phyloP scores from a whole-genome alignment of 2,329 filamentous ascomycete genomes.

The Ceratocystiopsis brevicomis region DNA sequence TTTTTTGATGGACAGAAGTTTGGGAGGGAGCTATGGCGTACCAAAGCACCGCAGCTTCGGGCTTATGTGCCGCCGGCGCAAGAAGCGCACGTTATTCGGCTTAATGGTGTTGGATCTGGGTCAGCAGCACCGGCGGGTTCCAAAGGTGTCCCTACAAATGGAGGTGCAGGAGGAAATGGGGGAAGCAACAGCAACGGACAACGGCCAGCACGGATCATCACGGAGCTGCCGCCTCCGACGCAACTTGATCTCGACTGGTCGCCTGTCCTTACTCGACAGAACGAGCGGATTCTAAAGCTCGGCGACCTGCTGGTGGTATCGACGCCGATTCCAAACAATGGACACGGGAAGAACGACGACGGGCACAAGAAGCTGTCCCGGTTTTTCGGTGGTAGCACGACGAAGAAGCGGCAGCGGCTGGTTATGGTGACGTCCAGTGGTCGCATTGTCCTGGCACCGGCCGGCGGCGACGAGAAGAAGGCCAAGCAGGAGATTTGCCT shows the following conservation, averaged over 20 bases:
- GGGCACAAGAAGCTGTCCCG: constrained; percentile 75
- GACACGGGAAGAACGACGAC: constrained; percentile 49
- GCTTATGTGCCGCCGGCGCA: constrained; percentile 61
- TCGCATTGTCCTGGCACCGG: constrained; percentile 72
- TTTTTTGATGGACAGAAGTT: constrained; percentile 83
- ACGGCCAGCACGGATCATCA: constrained; percentile 67
- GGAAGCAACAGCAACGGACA: constrained; percentile 22
- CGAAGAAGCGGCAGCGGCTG: constrained; percentile 80
- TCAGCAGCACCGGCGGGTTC: constrained; percentile 12
- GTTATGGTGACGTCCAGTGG: constrained; percentile 91
- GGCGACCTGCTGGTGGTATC: constrained; percentile 78
- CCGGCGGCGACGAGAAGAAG: constrained; percentile 90
- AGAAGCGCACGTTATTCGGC: constrained; percentile 55
- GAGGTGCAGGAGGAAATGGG: background rate
- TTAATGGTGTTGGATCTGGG: constrained; percentile 30
- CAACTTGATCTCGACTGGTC: constrained; percentile 98
- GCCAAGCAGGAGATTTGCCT: constrained; percentile 85
- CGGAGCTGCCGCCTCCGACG: constrained; percentile 86
- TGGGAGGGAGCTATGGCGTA: constrained; percentile 72
- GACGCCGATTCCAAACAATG: constrained; percentile 55
- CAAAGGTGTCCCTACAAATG: constrained; percentile 12
- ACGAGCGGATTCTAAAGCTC: constrained; percentile 86
- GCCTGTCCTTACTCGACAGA: constrained; percentile 72
- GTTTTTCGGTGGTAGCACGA: constrained; percentile 80
- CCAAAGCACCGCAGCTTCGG: constrained; percentile 72